Base-by-base conservation (phyloP, 225 moss, liverwort and hornwort genomes). In the Neckera pumila region DNA sequence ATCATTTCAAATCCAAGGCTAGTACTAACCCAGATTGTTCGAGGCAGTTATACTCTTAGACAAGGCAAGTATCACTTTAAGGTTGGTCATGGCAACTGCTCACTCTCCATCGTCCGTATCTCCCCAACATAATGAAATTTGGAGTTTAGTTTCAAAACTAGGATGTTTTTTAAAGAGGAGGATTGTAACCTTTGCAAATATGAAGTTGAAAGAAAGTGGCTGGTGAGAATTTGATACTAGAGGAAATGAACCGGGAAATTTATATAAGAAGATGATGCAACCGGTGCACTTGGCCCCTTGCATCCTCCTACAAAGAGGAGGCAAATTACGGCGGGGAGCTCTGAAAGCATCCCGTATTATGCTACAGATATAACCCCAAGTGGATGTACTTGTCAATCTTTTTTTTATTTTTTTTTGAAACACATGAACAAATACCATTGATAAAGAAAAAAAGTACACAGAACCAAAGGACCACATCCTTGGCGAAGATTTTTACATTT, bases 71-170 rank as follows among this genome's bases (percentile, higher is more conserved):
- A 59, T 60, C 2, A 0, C 6, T 18, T 34, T 31, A 66, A 6
- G 36, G 60, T 18, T 65, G 30, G 18, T 53, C 53, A 4, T 53
- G 5, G 53, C 53, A 53, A 17, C 14, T 4, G 15, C 51, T 7
- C 15, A 7, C 51, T n/a, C n/a, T 36, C 4, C 1, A 2, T 19
- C 5, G 1, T 65, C 5, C 1, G 4, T 34, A 2, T 65, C 0
- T 34, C 1, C 0, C 3, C 1, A 3, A 36, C 36, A 10, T 19
- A 18, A 36, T 66, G 36, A 66, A 66, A n/a, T 21, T 21, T 67
- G 12, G 21, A 67, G 1, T n/a, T 67, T n/a, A 21, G n/a, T n/a
- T 21, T n/a, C 7, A n/a, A n/a, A n/a, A 0, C 1, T 2, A 1
- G 2, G 1, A 21, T n/a, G 4, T 67, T n/a, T n/a, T n/a, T 20